Percentiles rank a stretch among this genome's conserved stretches.
phyloP scores from a whole-genome alignment of 2,329 filamentous ascomycete species.

The Sclerotinia glacialis region DNA sequence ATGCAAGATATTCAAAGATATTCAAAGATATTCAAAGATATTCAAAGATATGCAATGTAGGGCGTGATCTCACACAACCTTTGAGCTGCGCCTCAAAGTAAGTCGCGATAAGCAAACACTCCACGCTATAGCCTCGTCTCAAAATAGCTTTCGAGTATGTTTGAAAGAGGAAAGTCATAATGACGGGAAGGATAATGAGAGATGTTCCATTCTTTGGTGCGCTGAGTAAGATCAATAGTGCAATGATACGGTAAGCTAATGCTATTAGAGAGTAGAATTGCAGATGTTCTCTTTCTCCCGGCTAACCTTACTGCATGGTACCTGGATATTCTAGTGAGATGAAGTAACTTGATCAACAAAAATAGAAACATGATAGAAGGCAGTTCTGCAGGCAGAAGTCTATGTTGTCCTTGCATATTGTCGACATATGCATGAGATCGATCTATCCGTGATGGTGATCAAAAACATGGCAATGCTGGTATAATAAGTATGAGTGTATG shows the following conservation, averaged over 20 bases:
- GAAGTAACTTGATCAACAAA: conserved; percentile 15
- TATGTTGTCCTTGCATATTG: conserved; percentile 17
- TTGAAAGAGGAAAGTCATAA: conserved; percentile 7
- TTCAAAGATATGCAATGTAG: conserved; percentile 15
- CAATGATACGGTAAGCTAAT: conserved; percentile 9
- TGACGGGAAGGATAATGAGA: neutral
- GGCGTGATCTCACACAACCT: conserved; percentile 16
- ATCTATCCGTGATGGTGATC: conserved; percentile 16
- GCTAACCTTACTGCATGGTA: conserved; percentile 11
- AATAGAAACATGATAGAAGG: conserved; percentile 20
- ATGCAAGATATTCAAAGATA: too few relatives aligned
- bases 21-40: too few relatives aligned
- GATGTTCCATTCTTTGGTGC: conserved; percentile 4
- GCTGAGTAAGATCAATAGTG: conserved; percentile 21
- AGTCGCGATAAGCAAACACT: conserved; percentile 4
- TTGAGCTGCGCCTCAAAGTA: conserved; percentile 15
- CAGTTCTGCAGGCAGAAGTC: conserved; percentile 15
- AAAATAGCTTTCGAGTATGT: conserved; percentile 26
- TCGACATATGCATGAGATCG: conserved; percentile 20
- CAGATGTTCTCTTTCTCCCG: conserved; percentile 3
- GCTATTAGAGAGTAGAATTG: neutral
- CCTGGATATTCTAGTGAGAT: conserved; percentile 19
- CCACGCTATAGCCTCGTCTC: conserved; percentile 23
- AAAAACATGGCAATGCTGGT: conserved; percentile 5
- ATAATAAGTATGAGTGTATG: neutral